Conservation (phyloP, 176 grass and related monocot species). For the Carex scoparia region DNA sequence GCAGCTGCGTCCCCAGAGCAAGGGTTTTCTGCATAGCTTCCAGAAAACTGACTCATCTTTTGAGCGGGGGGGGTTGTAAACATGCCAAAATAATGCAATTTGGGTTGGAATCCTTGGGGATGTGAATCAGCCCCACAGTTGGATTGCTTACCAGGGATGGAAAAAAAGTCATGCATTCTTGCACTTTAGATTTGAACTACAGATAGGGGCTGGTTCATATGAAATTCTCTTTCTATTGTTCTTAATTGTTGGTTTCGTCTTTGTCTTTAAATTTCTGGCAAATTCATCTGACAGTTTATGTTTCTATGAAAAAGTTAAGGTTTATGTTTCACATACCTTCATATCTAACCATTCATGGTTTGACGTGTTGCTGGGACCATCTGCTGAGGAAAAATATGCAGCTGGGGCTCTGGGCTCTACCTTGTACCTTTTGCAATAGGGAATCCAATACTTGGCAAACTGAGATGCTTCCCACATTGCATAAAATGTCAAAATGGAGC, state of each 20-base stretch:
- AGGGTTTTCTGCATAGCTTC: not conserved
- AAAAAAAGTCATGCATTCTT: not conserved
- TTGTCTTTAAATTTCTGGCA: not conserved
- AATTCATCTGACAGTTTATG: not conserved
- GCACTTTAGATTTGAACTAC: not conserved
- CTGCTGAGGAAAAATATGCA: constrained; percentile 34
- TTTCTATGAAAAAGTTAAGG: not conserved
- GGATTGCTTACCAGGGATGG: not conserved
- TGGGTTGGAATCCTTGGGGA: not conserved
- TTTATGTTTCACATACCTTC: constrained; percentile 32
- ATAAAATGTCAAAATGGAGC: constrained; percentile 70
- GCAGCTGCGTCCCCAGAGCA: not conserved
- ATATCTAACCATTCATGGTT: constrained; percentile 34
- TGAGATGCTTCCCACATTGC: constrained; percentile 51
- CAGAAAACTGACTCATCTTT: not conserved
- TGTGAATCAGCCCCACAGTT: not conserved
- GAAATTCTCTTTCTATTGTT: not conserved
- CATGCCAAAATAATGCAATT: not conserved
- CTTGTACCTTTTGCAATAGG: constrained; percentile 52
- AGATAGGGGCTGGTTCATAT: not conserved
- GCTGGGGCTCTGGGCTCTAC: constrained; percentile 56
- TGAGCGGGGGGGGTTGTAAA: not conserved
- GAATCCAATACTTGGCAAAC: constrained; percentile 59
- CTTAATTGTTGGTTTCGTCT: not conserved
- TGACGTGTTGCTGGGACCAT: constrained; percentile 11